These are phyloP conservation scores for Vitis rupestris DNA, from an alignment of 164 flowering plant genomes.

Conservation along the genomic window DNA sequence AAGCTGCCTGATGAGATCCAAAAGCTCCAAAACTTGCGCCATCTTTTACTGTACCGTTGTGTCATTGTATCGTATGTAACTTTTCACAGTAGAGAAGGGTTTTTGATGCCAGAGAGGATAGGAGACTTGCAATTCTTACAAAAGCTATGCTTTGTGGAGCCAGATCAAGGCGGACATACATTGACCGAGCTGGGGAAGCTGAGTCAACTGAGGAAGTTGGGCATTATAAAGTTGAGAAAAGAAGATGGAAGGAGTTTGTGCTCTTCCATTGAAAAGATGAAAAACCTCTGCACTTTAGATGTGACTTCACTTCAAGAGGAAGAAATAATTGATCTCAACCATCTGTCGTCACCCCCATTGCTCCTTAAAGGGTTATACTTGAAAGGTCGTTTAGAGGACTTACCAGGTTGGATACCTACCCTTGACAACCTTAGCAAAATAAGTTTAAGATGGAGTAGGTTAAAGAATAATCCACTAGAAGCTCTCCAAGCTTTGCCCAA, in stretches of 20 bases:
- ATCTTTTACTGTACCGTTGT: not conserved
- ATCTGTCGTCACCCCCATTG: slow-evolving; percentile 1
- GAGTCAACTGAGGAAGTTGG: slow-evolving; percentile 6
- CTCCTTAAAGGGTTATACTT: not conserved
- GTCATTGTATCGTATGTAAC: not conserved
- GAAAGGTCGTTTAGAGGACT: not conserved
- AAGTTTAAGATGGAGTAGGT: not conserved
- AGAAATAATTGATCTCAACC: slow-evolving; percentile 1
- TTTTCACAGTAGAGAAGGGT: not conserved
- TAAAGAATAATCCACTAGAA: not conserved
- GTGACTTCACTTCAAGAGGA: not conserved
- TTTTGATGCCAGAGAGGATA: not conserved
- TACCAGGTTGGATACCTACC: slow-evolving; percentile 6
- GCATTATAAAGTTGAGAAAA: not conserved
- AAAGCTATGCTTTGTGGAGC: slow-evolving; percentile 4
- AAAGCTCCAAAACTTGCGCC: slow-evolving; percentile 2
- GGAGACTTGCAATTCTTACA: slow-evolving; percentile 4
- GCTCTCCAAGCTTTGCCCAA: slow-evolving; percentile 5
- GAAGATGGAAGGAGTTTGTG: slow-evolving; percentile 11
- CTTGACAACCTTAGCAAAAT: not conserved
- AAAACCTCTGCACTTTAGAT: not conserved
- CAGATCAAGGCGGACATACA: not conserved
- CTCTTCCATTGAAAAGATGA: slow-evolving; percentile 2
- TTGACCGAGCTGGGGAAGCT: slow-evolving; percentile 6
- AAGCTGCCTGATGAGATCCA: not conserved